These are phyloP conservation scores for Elasticomyces elasticus DNA, from an alignment of 495 filamentous ascomycete genomes.

Conservation along the genomic window DNA sequence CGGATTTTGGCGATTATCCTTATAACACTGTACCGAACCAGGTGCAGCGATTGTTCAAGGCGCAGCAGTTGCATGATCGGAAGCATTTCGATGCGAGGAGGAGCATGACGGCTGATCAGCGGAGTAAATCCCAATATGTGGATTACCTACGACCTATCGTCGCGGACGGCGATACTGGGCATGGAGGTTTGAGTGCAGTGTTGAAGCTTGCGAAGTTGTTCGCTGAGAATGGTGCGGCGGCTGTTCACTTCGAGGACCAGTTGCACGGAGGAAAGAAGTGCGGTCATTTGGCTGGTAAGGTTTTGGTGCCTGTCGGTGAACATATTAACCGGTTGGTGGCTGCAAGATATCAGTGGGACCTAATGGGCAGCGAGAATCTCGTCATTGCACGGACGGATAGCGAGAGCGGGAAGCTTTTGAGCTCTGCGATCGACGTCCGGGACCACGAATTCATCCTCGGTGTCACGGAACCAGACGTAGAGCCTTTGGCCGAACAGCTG, in stretches of 20 bases:
- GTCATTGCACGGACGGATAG: conserved; percentile 92
- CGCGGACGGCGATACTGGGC: conserved; percentile 93
- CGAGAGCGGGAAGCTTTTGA: conserved; percentile 82
- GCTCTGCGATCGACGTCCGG: conserved; percentile 78
- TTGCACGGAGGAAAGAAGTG: conserved; percentile 98
- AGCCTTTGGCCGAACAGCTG: conserved; percentile 78
- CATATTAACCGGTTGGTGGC: conserved; percentile 93
- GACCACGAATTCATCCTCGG: conserved; percentile 97
- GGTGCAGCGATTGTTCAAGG: conserved; percentile 90
- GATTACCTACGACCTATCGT: conserved; percentile 93
- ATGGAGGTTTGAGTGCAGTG: conserved; percentile 79
- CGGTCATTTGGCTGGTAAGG: conserved; percentile 93
- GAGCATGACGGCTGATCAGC: conserved; percentile 60
- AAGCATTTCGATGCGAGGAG: conserved; percentile 83
- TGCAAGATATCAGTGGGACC: conserved; percentile 92
- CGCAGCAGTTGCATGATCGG: conserved; percentile 90
- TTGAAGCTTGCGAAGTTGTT: conserved; percentile 96
- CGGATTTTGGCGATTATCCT: conserved; percentile 96
- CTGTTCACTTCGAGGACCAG: conserved; percentile 96
- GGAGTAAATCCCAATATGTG: conserved; percentile 64
- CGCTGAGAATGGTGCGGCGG: conserved; percentile 94
- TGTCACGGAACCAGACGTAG: conserved; percentile 56
- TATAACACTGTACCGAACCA: conserved; percentile 99
- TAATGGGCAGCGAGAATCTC: conserved; percentile 91
- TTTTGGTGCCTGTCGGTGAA: conserved; percentile 85